Evolutionary conservation across 495 filamentous ascomycete species (phyloP).

Genomic region (Mycothermus thermophilus): DNA sequence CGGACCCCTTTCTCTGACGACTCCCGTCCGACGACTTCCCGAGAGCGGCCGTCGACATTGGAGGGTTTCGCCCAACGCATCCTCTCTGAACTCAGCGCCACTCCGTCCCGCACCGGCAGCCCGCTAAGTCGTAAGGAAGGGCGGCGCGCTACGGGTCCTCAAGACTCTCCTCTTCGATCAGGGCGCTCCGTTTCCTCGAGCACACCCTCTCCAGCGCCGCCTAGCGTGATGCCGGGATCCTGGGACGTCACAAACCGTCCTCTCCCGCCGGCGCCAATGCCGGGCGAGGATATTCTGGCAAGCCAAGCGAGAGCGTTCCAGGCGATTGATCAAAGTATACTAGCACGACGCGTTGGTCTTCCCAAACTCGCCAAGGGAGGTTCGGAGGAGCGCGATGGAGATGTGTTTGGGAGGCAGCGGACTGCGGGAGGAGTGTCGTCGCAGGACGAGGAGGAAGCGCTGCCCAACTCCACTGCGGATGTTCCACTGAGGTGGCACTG

Average conservation of each 20-base stretch:
- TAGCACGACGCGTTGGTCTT: slow-evolving; percentile 32
- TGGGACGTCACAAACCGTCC: no score
- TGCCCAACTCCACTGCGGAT: no score
- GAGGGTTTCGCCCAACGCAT: slow-evolving; percentile 44
- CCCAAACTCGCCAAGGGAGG: slow-evolving; percentile 7
- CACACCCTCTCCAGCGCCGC: no score
- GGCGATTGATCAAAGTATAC: slow-evolving; percentile 39
- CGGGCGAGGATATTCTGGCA: no score
- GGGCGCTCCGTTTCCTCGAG: neutral
- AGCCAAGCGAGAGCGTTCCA: slow-evolving; percentile 37
- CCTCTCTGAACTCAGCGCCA: slow-evolving; percentile 37
- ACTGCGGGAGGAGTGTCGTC: slow-evolving; percentile 8
- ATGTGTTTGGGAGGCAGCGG: slow-evolving; percentile 24
- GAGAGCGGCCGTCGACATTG: slow-evolving; percentile 33
- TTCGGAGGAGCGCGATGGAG: slow-evolving; percentile 11
- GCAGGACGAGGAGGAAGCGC: slow-evolving; percentile 12
- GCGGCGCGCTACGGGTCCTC: no score
- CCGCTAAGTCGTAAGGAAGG: slow-evolving; percentile 35
- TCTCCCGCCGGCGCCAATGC: no score
- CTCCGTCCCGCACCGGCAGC: slow-evolving; percentile 35
- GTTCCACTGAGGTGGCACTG: no score
- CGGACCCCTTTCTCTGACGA: slow-evolving; percentile 19
- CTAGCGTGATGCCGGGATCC: no score
- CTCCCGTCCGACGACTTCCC: slow-evolving; percentile 28
- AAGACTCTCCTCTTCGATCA: neutral